Conservation (phyloP, 345 rosid species). For the Trapa incisa region DNA sequence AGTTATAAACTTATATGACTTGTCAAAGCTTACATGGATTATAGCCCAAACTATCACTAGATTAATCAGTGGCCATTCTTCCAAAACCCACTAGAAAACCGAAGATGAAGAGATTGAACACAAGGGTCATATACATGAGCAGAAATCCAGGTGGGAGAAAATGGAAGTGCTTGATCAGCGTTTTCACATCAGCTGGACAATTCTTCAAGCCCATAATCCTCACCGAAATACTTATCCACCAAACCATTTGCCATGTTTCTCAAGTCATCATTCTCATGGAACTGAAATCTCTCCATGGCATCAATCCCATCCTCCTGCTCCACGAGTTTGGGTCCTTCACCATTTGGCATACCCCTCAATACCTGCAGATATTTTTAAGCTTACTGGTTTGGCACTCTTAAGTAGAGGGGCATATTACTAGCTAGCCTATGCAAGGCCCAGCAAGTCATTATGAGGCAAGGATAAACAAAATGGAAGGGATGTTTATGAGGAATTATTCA, state of each 20-base stretch:
- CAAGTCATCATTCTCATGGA: constrained; percentile 88
- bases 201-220: constrained; percentile 64
- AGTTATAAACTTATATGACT: background rate
- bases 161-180: background rate
- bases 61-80: background rate
- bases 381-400: background rate
- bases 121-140: constrained; percentile 1
- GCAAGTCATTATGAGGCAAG: background rate
- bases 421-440: background rate
- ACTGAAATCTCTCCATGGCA: constrained; percentile 92
- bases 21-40: background rate
- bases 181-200: constrained; percentile 9
- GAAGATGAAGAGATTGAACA: background rate
- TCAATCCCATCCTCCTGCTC: constrained; percentile 94
- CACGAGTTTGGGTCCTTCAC: constrained; percentile 76
- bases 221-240: constrained; percentile 82
- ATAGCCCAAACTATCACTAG: background rate
- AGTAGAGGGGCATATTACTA: background rate
- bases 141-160: background rate
- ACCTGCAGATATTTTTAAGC: constrained; percentile 32
- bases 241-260: constrained; percentile 89
- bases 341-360: constrained; percentile 81
- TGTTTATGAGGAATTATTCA: constrained; percentile 5
- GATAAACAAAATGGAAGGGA: background rate
- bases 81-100: background rate